phyloP scores from a whole-genome alignment of 345 rosid genomes.

The Gossypium mustelinum region DNA sequence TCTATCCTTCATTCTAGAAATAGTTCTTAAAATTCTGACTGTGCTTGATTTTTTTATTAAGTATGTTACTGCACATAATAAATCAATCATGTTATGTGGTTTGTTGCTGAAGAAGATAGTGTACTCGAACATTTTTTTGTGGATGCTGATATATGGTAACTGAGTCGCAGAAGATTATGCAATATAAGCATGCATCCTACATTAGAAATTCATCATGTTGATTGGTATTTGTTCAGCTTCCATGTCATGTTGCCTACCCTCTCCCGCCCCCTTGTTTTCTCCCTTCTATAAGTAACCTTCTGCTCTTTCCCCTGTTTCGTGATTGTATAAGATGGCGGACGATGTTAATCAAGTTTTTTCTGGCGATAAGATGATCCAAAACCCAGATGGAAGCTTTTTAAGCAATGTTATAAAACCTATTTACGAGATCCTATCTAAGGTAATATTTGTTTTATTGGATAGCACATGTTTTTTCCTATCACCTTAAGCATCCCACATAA shows the following conservation, averaged over 20 bases:
- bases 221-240: background rate
- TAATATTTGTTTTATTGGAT: conserved; percentile 25
- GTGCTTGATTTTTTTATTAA: background rate
- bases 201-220: conserved; percentile 7
- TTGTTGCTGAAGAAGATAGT: background rate
- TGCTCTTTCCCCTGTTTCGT: conserved; percentile 21
- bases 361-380: conserved; percentile 35
- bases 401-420: conserved; percentile 70
- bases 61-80: background rate
- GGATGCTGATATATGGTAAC: conserved; percentile 2
- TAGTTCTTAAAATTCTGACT: background rate
- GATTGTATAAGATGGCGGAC: conserved; percentile 65
- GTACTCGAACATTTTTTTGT: background rate
- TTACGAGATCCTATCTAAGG: conserved; percentile 70
- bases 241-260: background rate
- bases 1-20: background rate
- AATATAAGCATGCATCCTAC: background rate
- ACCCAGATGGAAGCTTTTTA: conserved; percentile 72
- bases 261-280: background rate
- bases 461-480: background rate
- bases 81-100: background rate
- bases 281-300: background rate
- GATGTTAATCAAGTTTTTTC: conserved; percentile 50
- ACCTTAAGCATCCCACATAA: conserved; percentile 2
- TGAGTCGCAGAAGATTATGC: background rate